Conservation (phyloP, 345 rosid species). For the Populus tremula region DNA sequence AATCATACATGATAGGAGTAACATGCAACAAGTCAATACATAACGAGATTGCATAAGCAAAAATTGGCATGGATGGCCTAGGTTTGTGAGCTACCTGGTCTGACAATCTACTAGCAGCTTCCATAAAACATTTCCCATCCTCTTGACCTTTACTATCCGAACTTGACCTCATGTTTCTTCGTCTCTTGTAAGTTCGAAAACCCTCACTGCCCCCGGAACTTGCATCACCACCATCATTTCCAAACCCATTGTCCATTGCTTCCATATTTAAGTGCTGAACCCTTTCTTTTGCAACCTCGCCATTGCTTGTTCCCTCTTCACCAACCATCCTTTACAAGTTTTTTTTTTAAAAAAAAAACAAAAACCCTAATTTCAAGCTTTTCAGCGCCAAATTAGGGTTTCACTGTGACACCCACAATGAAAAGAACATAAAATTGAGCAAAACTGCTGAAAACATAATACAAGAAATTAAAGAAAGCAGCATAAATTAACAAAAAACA, state of each 20-base stretch:
- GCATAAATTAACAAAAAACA: neutral
- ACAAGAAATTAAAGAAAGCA: neutral
- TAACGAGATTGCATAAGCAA: neutral
- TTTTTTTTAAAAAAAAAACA: neutral
- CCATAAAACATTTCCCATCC: conserved; percentile 33
- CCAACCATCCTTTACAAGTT: conserved; percentile 32
- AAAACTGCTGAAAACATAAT: conserved; percentile 14
- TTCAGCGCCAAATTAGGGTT: conserved; percentile 37
- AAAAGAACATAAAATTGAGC: conserved; percentile 7
- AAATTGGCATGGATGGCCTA: neutral
- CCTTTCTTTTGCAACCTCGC: conserved; percentile 31
- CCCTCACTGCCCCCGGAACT: conserved; percentile 40
- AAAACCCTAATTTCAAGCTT: conserved; percentile 20
- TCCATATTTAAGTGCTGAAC: conserved; percentile 33
- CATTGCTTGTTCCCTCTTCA: conserved; percentile 46
- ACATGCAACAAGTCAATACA: neutral
- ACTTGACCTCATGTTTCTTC: conserved; percentile 40
- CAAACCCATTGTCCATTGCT: conserved; percentile 35
- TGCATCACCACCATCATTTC: conserved; percentile 36
- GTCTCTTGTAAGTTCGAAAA: conserved; percentile 71
- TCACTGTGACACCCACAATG: conserved; percentile 18
- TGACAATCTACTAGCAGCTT: conserved; percentile 33
- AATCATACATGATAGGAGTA: neutral
- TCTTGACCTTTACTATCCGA: conserved; percentile 37
- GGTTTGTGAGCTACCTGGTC: conserved; percentile 43